Evolutionary conservation across 2,329 filamentous ascomycete genomes (phyloP).

Genomic region (Hymenoscyphus albidus): DNA sequence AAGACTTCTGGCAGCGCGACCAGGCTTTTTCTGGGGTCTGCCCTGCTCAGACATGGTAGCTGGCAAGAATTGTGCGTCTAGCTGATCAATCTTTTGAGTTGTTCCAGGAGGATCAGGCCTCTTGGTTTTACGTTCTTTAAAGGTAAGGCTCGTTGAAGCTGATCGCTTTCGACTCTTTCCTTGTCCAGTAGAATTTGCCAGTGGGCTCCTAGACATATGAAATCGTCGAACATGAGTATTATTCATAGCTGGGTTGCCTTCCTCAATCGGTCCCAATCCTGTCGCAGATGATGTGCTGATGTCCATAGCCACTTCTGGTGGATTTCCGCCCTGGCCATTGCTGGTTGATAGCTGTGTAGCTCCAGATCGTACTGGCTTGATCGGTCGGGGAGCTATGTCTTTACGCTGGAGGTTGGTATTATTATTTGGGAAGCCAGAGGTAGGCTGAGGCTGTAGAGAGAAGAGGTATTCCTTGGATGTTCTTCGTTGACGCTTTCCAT

Average conservation of each 20-base stretch:
- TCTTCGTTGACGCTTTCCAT: conserved; percentile 27
- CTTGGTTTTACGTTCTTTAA: conserved; percentile 50
- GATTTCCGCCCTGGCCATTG: neutral
- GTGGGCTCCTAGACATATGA: conserved; percentile 46
- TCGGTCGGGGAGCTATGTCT: conserved; percentile 17
- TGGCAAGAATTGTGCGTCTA: neutral
- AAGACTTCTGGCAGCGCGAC: conserved; percentile 21
- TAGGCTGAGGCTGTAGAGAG: conserved; percentile 24
- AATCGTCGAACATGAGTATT: conserved; percentile 46
- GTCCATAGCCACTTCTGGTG: neutral
- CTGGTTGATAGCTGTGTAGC: neutral
- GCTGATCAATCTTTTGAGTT: neutral
- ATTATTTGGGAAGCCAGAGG: conserved; percentile 5
- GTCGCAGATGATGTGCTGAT: neutral
- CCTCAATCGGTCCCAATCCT: neutral
- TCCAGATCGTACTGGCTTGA: conserved; percentile 23
- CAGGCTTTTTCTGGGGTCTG: conserved; percentile 30
- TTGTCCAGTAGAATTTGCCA: neutral
- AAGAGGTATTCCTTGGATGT: conserved; percentile 29
- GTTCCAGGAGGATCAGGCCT: conserved; percentile 15
- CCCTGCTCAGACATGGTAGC: conserved; percentile 3
- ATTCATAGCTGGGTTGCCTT: neutral
- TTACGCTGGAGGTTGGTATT: conserved; percentile 7
- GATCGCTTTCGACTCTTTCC: conserved; percentile 21
- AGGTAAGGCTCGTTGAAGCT: conserved; percentile 37